Conservation (phyloP, 2,329 filamentous ascomycete species). For the Fusarium subglutinans region DNA sequence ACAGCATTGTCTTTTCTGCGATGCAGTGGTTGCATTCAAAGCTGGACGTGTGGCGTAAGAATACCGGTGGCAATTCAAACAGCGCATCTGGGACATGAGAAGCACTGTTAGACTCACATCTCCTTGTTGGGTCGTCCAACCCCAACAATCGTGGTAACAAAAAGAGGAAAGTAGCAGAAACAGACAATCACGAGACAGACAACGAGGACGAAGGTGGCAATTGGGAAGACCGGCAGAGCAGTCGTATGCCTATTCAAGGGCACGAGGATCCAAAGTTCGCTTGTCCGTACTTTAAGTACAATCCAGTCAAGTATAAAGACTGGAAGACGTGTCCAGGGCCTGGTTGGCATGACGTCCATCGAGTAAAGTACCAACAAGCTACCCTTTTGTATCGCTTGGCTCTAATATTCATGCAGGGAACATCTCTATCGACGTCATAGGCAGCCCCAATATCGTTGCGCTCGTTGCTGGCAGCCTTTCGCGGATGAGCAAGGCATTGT, state of each 20-base stretch:
- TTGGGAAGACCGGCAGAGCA: accelerated
- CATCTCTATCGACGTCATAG: neutral
- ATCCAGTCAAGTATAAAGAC: neutral
- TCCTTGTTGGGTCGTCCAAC: accelerated
- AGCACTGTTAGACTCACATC: neutral
- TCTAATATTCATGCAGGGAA: neutral
- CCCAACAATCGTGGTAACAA: accelerated
- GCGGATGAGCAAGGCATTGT: neutral
- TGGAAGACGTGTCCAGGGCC: neutral
- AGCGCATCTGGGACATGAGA: neutral
- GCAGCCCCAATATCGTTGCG: neutral
- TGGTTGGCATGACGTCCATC: neutral
- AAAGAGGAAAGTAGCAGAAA: neutral
- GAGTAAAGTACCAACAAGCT: neutral
- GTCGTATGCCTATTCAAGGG: accelerated
- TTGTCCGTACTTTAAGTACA: neutral
- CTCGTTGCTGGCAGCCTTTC: neutral
- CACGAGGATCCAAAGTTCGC: neutral
- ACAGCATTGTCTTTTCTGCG: neutral
- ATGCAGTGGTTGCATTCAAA: neutral
- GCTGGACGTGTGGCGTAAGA: neutral
- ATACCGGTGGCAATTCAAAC: neutral
- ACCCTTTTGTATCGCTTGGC: accelerated
- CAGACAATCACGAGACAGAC: neutral
- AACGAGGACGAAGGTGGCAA: neutral